phyloP scores from a whole-genome alignment of 371 early-diverging fungal species.

The Coemansia sp. region DNA sequence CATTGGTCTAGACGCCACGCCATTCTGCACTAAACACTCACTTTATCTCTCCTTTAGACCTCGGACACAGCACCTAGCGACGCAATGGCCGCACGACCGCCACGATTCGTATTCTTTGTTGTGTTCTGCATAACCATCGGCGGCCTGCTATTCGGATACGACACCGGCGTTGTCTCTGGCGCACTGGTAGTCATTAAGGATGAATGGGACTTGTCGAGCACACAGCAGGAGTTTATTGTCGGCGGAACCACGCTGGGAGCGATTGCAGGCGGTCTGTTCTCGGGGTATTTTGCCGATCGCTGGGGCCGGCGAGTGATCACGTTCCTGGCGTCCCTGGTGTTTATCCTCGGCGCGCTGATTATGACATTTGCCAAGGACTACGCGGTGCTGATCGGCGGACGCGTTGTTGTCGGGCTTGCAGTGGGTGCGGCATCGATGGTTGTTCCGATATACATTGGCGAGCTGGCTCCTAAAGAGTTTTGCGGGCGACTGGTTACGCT shows the following conservation, averaged over 20 bases:
- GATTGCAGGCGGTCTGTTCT: constrained; percentile 59
- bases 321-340: constrained; percentile 65
- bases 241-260: constrained; percentile 67
- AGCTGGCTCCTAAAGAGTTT: constrained; percentile 80
- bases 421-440: constrained; percentile 84
- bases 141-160: constrained; percentile 56
- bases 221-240: constrained; percentile 59
- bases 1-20: not conserved
- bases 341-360: constrained; percentile 70
- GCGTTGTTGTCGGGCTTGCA: constrained; percentile 79
- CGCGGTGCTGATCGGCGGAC: constrained; percentile 66
- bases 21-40: not conserved
- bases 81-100: constrained; percentile 32
- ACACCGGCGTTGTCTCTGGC: constrained; percentile 56
- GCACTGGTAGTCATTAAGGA: constrained; percentile 57
- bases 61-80: not conserved
- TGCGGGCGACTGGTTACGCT: constrained; percentile 85
- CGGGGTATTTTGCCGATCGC: constrained; percentile 67
- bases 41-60: not conserved
- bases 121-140: constrained; percentile 51
- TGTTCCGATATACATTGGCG: constrained; percentile 91
- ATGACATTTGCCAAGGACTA: constrained; percentile 61
- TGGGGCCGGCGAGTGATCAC: constrained; percentile 76
- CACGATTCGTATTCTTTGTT: constrained; percentile 45
- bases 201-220: constrained; percentile 59